These are phyloP conservation scores for Fusarium phyllophilum DNA, from an alignment of 2,329 filamentous ascomycete genomes.

Conservation along the genomic window DNA sequence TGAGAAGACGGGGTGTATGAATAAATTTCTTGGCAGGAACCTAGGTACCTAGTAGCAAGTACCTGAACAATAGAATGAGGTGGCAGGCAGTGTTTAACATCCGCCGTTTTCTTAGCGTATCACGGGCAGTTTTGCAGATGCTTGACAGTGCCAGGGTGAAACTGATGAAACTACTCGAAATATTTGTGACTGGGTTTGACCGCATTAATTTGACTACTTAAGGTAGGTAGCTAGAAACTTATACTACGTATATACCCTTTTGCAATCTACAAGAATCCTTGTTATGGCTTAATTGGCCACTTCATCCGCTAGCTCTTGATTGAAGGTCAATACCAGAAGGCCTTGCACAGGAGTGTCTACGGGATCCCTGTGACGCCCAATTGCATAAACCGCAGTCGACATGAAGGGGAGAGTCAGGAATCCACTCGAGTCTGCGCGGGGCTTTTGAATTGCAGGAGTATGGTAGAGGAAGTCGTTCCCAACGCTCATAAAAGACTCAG, in stretches of 20 bases:
- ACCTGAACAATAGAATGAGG: not conserved
- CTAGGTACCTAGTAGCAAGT: not conserved
- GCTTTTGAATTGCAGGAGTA: conserved; percentile 13
- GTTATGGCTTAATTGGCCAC: not conserved
- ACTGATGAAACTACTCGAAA: not conserved
- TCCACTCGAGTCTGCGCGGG: conserved; percentile 21
- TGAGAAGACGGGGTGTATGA: not conserved
- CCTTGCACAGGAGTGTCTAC: not conserved
- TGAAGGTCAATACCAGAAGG: conserved; percentile 22
- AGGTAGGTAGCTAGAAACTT: not conserved
- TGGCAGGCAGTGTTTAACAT: not conserved
- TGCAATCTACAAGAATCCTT: not conserved
- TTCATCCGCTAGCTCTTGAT: not conserved
- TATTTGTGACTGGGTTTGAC: not conserved
- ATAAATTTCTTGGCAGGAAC: not conserved
- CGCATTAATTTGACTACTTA: not conserved
- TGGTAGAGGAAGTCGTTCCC: not conserved
- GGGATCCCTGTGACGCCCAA: conserved; percentile 14
- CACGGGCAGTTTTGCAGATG: not conserved
- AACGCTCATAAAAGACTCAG: not conserved
- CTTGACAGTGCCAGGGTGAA: not conserved
- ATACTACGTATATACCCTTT: not conserved
- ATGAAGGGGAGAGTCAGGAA: conserved; percentile 33
- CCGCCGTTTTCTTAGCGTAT: not conserved
- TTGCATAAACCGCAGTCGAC: conserved; percentile 21